Percentiles rank a stretch among this genome's conserved stretches.
Evolutionary conservation across 306 rosid species (phyloP).

Genomic region (Biancaea sappan): DNA sequence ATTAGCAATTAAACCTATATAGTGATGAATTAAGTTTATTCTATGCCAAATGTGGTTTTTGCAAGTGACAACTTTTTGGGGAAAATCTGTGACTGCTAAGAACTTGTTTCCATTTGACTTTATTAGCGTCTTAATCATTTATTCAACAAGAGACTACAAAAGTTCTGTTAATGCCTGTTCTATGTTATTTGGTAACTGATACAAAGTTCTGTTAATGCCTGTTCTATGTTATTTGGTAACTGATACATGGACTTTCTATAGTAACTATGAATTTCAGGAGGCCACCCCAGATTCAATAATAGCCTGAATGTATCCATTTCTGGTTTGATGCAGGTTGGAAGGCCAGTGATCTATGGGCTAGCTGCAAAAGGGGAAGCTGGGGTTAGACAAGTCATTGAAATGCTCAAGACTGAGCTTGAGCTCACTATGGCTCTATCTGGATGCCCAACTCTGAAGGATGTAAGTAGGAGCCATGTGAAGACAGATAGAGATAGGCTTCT

Average conservation of each 20-base stretch:
- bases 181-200: too few species aligned
- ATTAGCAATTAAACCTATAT: background rate
- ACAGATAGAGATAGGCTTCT: slow-evolving; percentile 38
- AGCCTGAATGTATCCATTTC: background rate
- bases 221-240: too few species aligned
- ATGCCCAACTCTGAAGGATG: slow-evolving; percentile 46
- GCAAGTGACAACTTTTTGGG: background rate
- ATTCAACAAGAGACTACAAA: too few species aligned
- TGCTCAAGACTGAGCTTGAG: slow-evolving; percentile 61
- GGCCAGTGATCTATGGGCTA: slow-evolving; percentile 54
- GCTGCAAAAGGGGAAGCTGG: slow-evolving; percentile 65
- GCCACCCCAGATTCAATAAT: background rate
- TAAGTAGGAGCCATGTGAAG: slow-evolving; percentile 55
- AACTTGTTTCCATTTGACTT: background rate
- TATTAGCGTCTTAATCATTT: too few species aligned
- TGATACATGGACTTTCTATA: background rate
- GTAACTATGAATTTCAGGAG: background rate
- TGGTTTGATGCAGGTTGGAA: slow-evolving; percentile 52
- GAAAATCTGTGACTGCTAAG: background rate
- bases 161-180: too few species aligned
- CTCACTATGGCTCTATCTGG: slow-evolving; percentile 64
- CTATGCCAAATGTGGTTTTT: background rate
- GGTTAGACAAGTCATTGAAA: slow-evolving; percentile 51
- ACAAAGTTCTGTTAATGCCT: too few species aligned
- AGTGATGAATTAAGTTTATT: background rate